Conservation (phyloP, 495 filamentous ascomycete species). For the Penicillium atrosanguineum region DNA sequence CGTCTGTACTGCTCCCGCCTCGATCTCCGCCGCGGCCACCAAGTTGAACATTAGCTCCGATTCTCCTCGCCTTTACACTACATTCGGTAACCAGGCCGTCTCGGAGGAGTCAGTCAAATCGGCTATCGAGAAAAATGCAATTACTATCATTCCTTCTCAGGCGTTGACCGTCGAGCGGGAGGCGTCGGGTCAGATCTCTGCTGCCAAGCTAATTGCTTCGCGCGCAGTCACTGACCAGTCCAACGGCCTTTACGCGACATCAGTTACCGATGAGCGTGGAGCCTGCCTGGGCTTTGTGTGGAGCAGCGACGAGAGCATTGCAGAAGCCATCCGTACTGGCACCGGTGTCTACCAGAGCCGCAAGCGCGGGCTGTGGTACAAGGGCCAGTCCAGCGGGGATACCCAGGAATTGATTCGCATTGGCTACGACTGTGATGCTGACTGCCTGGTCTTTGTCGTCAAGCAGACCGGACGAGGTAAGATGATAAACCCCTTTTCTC, state of each 20-base stretch:
- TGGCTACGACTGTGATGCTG: slow-evolving; percentile 85
- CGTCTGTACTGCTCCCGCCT: slow-evolving; percentile 48
- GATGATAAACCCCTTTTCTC: background rate
- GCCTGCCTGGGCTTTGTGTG: slow-evolving; percentile 86
- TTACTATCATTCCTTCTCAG: slow-evolving; percentile 74
- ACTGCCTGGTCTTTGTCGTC: slow-evolving; percentile 86
- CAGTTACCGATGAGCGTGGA: slow-evolving; percentile 88
- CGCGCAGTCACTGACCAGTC: slow-evolving; percentile 72
- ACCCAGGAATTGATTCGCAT: slow-evolving; percentile 84
- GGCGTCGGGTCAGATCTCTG: slow-evolving; percentile 56
- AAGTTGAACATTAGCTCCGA: slow-evolving; percentile 39
- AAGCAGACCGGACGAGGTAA: slow-evolving; percentile 76
- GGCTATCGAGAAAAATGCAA: slow-evolving; percentile 58
- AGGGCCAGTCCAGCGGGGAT: slow-evolving; percentile 91
- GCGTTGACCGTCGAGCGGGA: slow-evolving; percentile 63
- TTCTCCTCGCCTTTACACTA: slow-evolving; percentile 38
- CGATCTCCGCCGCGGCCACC: slow-evolving; percentile 47
- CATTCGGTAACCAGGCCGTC: slow-evolving; percentile 29
- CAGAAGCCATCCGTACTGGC: slow-evolving; percentile 80
- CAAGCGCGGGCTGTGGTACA: slow-evolving; percentile 94
- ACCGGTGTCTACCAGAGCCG: slow-evolving; percentile 93
- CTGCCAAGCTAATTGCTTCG: slow-evolving; percentile 66
- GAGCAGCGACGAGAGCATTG: slow-evolving; percentile 85
- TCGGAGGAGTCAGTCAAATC: slow-evolving; percentile 47
- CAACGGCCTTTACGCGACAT: slow-evolving; percentile 83